Conservation (phyloP, 2,329 filamentous ascomycete species). For the Bretziella fagacearum region DNA sequence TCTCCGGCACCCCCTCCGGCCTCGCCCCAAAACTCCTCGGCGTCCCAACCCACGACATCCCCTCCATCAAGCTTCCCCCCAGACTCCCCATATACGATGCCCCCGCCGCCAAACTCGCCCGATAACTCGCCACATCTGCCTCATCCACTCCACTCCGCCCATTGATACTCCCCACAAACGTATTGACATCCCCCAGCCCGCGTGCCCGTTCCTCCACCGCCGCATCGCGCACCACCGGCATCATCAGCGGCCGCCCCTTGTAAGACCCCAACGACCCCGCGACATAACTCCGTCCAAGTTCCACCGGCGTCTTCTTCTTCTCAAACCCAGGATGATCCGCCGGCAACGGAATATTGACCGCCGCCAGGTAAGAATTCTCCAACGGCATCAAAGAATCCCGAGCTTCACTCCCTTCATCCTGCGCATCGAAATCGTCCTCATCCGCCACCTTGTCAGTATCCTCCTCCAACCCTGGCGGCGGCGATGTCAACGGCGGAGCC, state of each 20-base stretch:
- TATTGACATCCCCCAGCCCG: conserved; percentile 31
- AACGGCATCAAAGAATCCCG: conserved; percentile 15
- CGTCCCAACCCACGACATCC: neutral
- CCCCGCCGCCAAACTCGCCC: conserved; percentile 21
- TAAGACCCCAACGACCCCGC: conserved; percentile 35
- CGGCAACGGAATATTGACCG: conserved; percentile 11
- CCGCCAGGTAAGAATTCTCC: conserved; percentile 10
- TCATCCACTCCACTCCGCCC: conserved; percentile 34
- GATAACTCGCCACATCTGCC: conserved; percentile 28
- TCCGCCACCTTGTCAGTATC: conserved; percentile 12
- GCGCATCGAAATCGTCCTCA: neutral
- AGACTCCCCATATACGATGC: neutral
- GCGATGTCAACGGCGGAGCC: conserved; percentile 17
- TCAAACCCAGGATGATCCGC: conserved; percentile 7
- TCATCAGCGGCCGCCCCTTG: conserved; percentile 34
- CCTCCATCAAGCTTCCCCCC: neutral
- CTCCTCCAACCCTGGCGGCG: conserved; percentile 22
- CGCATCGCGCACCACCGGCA: conserved; percentile 33
- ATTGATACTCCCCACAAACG: conserved; percentile 37
- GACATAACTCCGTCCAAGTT: neutral
- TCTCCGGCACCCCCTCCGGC: conserved; percentile 13
- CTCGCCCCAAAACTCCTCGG: neutral
- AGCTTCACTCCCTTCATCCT: conserved; percentile 1
- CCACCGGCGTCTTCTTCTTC: neutral
- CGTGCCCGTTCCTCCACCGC: conserved; percentile 32